phyloP scores from a whole-genome alignment of 1,284 basidiomycete species.

The Sanghuangporus baumii region DNA sequence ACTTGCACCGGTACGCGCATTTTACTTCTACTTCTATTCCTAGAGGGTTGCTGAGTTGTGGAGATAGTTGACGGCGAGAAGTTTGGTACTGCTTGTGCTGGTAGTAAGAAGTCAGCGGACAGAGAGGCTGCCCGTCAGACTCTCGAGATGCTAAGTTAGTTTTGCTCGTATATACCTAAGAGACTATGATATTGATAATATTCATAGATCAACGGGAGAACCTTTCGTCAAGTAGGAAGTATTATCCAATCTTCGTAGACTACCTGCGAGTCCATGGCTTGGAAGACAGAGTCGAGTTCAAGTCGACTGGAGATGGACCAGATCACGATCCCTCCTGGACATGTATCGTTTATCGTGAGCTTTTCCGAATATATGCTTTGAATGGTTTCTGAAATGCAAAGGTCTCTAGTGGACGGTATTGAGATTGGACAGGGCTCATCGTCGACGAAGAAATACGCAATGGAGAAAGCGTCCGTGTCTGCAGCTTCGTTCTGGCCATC shows the following conservation, averaged over 20 bases:
- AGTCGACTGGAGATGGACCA: neutral
- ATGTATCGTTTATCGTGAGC: conserved; percentile 1
- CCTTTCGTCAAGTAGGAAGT: neutral
- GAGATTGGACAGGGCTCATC: neutral
- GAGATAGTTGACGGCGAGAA: conserved; percentile 1
- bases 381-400: neutral
- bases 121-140: conserved; percentile 7
- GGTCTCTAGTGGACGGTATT: neutral
- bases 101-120: conserved; percentile 3
- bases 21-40: too few species aligned
- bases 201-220: neutral
- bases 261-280: neutral
- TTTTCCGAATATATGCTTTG: neutral
- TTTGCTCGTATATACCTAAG: neutral
- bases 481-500: conserved; percentile 2
- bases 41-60: too few species aligned
- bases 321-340: neutral
- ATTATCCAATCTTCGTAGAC: conserved; percentile 5
- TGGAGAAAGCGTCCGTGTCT: neutral
- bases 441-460: neutral
- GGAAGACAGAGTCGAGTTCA: neutral
- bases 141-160: neutral
- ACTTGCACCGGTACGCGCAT: neutral
- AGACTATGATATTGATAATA: neutral
- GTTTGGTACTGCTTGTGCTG: neutral